These are phyloP conservation scores for Xylariales sp. DNA, from an alignment of 2,329 filamentous ascomycete genomes.

Conservation along the genomic window DNA sequence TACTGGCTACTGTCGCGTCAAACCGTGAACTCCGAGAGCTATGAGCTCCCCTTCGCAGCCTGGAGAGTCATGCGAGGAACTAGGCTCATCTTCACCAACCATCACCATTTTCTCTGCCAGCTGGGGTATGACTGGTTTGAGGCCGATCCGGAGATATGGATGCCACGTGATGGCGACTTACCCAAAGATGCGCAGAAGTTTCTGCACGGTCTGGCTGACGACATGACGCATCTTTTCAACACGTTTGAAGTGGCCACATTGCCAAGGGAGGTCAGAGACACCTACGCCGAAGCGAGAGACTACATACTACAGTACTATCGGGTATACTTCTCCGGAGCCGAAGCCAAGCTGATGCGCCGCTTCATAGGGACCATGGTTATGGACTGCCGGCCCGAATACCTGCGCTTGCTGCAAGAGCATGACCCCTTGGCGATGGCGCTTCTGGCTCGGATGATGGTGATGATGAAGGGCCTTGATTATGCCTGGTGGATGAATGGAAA, in stretches of 20 bases:
- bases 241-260: neutral
- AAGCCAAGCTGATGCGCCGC: neutral
- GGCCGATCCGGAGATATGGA: neutral
- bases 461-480: constrained; percentile 1
- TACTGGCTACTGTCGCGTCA: constrained; percentile 7
- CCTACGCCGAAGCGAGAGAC: neutral
- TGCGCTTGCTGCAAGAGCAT: neutral
- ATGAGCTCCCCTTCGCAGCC: constrained; percentile 1
- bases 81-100: neutral
- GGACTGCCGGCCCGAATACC: neutral
- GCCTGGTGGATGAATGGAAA: constrained; percentile 7
- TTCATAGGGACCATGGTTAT: constrained; percentile 4
- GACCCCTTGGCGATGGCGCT: constrained; percentile 5
- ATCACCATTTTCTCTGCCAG: neutral
- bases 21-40: neutral
- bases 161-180: neutral
- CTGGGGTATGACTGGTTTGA: constrained; percentile 6
- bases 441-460: neutral
- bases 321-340: neutral
- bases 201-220: neutral
- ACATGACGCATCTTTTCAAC: neutral
- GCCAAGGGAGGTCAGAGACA: neutral
- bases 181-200: neutral
- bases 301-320: constrained; percentile 4
- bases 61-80: constrained; percentile 3